Evolutionary conservation across 139 green algal species (phyloP), one percentile per base, ranked within the genome.

Genomic region (Nannochloris sp.): DNA sequence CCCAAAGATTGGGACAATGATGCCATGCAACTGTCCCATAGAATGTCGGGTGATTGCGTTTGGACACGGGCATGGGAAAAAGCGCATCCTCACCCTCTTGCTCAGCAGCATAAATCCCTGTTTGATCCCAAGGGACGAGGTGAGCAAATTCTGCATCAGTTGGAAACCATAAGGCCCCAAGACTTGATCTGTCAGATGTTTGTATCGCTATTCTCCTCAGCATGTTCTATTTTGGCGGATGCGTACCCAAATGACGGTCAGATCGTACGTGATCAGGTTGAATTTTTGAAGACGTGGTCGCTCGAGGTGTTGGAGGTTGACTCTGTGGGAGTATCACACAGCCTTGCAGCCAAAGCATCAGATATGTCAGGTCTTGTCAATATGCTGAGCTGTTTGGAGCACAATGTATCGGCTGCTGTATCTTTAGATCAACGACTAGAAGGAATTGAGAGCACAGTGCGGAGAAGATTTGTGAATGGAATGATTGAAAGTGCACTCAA

Each of bases 11-110:
- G 82, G 77, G 53, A 44, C 24, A 48, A 24, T 23, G 31, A 23
- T 43, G n/a, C 24, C 25, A 23, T 61, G 29, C 14, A 56, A 27
- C 61, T 84, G 34, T 83, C 75, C 34, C 21, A 31, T 36, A 62
- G 67, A 14, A 78, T 80, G 75, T n/a, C 51, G 21, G 25, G 9
- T 29, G 75, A 58, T 29, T 67, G 64, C 48, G 21, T 73, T 29
- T 94, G 86, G 86, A 61, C 62, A 58, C 40, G 73, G 65, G 62
- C 90, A 44, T 96, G 90, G 90, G 62, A 71, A 15, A 51, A 57
- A 1, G 75, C 81, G 0, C n/a, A 59, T 8, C 21, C 83, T 0
- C 43, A 48, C n/a, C 74, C 85, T 5, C 78, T 79, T 0, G 63
- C 69, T 24, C 27, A 56, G 16, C 87, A 95, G 74, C 34, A 9